Conservation (phyloP, 2,329 filamentous ascomycete genomes). For the Paradendryphiella salina region DNA sequence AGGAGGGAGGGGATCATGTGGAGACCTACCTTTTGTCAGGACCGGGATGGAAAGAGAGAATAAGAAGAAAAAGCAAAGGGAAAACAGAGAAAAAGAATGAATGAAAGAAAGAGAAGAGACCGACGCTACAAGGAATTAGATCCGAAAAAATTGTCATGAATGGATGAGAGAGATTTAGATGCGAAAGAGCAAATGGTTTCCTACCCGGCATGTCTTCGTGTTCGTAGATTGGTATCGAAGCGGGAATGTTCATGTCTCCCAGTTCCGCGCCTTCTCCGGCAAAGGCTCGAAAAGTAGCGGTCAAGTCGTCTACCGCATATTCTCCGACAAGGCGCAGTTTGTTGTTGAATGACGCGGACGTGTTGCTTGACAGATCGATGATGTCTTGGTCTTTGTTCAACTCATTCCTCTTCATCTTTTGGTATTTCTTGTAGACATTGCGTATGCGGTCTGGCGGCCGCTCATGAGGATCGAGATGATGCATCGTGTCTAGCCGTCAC, state of each 20-base stretch:
- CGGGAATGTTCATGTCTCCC: conserved; percentile 1
- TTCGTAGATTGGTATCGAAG: conserved; percentile 57
- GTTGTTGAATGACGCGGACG: conserved; percentile 34
- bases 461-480: conserved; percentile 70
- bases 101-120: too few relatives aligned
- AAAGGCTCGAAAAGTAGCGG: conserved; percentile 31
- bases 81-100: neutral
- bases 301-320: conserved; percentile 24
- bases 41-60: too few relatives aligned
- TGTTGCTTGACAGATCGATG: conserved; percentile 40
- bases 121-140: too few relatives aligned
- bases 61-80: too few relatives aligned
- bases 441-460: conserved; percentile 73
- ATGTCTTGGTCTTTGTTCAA: conserved; percentile 55
- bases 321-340: conserved; percentile 31
- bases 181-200: neutral
- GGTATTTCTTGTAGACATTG: conserved; percentile 73
- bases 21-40: conserved; percentile 62
- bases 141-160: too few relatives aligned
- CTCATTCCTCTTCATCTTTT: conserved; percentile 60
- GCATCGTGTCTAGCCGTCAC: conserved; percentile 17
- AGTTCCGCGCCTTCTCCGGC: conserved; percentile 15
- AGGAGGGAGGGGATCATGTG: conserved; percentile 76
- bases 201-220: conserved; percentile 71
- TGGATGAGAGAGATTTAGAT: too few relatives aligned